A percentile compares a stretch with the other conserved stretches of the same genome.
These are phyloP conservation scores for Alternaria ethzedia DNA, from an alignment of 2,329 filamentous ascomycete genomes.

Conservation along the genomic window DNA sequence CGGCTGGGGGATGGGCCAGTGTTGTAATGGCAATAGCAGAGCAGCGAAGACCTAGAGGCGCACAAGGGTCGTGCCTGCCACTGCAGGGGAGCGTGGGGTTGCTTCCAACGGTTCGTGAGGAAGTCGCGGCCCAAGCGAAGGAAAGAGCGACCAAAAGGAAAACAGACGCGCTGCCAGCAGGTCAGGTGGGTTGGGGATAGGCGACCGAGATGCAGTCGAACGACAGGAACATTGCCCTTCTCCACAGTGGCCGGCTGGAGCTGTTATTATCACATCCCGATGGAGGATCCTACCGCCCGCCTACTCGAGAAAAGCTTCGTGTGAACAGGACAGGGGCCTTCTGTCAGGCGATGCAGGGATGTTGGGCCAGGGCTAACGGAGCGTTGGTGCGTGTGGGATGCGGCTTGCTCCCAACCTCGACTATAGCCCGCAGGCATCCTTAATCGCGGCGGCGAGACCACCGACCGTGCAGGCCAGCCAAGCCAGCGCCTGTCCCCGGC, in stretches of 20 bases:
- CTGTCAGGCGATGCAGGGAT: constrained; percentile 30
- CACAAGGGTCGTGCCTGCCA: constrained; percentile 43
- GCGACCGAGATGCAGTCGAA: neutral
- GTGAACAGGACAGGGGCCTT: constrained; percentile 19
- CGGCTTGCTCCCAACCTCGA: constrained; percentile 21
- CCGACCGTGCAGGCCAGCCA: constrained; percentile 22
- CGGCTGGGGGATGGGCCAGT: constrained; percentile 11
- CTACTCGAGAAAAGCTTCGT: constrained; percentile 18
- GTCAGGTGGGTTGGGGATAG: neutral
- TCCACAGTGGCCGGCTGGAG: constrained; percentile 5
- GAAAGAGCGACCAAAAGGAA: constrained; percentile 25
- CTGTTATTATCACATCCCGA: constrained; percentile 20
- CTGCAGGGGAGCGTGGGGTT: constrained; percentile 29
- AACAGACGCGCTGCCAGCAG: constrained; percentile 8
- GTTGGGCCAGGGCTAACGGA: constrained; percentile 24
- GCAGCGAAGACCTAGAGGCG: constrained; percentile 23
- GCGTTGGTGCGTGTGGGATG: constrained; percentile 27
- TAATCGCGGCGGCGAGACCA: constrained; percentile 31
- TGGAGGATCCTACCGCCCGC: constrained; percentile 18
- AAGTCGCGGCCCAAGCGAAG: constrained; percentile 31
- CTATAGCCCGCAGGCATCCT: constrained; percentile 13
- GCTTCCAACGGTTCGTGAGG: constrained; percentile 38
- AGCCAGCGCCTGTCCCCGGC: constrained; percentile 23
- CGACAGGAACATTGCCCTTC: neutral
- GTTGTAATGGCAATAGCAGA: constrained; percentile 23